Evolutionary conservation across 2,329 filamentous ascomycete species (phyloP).

Genomic region (Davidsoniella australis): DNA sequence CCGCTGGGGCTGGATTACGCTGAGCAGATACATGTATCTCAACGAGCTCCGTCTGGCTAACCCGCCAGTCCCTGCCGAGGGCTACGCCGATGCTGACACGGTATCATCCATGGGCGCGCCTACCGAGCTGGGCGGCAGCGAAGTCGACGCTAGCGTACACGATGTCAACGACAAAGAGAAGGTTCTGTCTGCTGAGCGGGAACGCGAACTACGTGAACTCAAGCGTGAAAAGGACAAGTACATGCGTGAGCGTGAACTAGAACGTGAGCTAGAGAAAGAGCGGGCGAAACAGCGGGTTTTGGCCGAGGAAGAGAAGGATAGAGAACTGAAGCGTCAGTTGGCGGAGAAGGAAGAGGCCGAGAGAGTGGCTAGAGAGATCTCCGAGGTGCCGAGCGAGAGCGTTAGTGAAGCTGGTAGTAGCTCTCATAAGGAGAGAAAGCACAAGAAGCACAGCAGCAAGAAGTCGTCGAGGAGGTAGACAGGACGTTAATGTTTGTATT

Average conservation of each 20-base stretch:
- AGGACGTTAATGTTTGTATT: too few relatives aligned
- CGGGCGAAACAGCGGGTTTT: background rate
- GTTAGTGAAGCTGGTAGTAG: too few relatives aligned
- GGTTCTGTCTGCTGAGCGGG: background rate
- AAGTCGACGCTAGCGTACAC: background rate
- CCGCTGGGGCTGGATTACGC: constrained; percentile 80
- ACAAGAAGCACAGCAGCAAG: constrained; percentile 6
- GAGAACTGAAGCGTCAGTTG: background rate
- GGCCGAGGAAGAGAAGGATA: background rate
- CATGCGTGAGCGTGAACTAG: constrained; percentile 5
- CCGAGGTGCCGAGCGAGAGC: background rate
- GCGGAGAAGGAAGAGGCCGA: background rate
- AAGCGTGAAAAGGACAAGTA: constrained; percentile 9
- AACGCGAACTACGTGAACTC: background rate
- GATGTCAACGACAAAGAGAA: background rate
- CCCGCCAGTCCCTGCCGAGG: constrained; percentile 16
- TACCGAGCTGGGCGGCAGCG: background rate
- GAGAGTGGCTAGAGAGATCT: background rate
- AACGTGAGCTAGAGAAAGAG: constrained; percentile 3
- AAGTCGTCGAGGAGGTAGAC: background rate
- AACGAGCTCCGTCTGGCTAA: constrained; percentile 59
- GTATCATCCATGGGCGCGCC: constrained; percentile 1
- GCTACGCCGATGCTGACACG: background rate
- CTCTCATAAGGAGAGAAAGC: constrained; percentile 1
- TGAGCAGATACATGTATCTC: constrained; percentile 88